Percentiles rank a stretch among this genome's conserved stretches.
Conservation (phyloP, 106 monocot species). For the Dactylorhiza incarnata region DNA sequence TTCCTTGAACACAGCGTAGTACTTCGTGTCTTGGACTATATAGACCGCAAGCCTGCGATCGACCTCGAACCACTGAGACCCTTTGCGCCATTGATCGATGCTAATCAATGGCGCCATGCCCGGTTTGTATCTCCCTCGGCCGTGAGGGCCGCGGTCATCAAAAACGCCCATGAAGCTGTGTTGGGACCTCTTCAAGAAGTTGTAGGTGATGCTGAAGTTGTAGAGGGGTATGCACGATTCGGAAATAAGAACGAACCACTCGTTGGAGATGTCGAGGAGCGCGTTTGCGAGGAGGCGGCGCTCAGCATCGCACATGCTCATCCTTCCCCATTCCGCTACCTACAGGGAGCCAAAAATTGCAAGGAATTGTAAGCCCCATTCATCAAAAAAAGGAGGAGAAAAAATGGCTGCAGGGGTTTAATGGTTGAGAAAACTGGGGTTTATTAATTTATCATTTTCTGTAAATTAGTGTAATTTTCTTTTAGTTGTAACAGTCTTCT, state of each 20-base stretch:
- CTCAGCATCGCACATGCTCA: slow-evolving; percentile 70
- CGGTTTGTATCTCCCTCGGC: slow-evolving; percentile 45
- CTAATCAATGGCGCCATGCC: slow-evolving; percentile 42
- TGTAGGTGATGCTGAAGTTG: slow-evolving; percentile 53
- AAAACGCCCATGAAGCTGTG: slow-evolving; percentile 39
- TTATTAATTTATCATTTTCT: neutral
- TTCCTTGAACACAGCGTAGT: slow-evolving; percentile 41
- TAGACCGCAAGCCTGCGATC: slow-evolving; percentile 24
- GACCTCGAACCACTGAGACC: slow-evolving; percentile 69
- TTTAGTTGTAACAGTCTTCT: neutral
- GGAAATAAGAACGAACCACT: slow-evolving; percentile 56
- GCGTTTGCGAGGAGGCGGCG: slow-evolving; percentile 70
- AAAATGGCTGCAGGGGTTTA: too few species aligned
- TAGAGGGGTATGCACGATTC: slow-evolving; percentile 66
- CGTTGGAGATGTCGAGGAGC: slow-evolving; percentile 54
- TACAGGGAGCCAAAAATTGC: neutral
- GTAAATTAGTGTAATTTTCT: neutral
- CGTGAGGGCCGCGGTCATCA: slow-evolving; percentile 37
- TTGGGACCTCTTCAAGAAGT: slow-evolving; percentile 30
- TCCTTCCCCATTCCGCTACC: slow-evolving; percentile 55
- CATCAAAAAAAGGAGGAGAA: too few species aligned
- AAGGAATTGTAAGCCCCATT: too few species aligned
- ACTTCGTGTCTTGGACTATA: slow-evolving; percentile 39
- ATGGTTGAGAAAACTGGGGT: too few species aligned
- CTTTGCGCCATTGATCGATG: slow-evolving; percentile 56